These are phyloP conservation scores for Metschnikowia baotianmanensis DNA, from an alignment of 805 yeast genomes.

Conservation along the genomic window DNA sequence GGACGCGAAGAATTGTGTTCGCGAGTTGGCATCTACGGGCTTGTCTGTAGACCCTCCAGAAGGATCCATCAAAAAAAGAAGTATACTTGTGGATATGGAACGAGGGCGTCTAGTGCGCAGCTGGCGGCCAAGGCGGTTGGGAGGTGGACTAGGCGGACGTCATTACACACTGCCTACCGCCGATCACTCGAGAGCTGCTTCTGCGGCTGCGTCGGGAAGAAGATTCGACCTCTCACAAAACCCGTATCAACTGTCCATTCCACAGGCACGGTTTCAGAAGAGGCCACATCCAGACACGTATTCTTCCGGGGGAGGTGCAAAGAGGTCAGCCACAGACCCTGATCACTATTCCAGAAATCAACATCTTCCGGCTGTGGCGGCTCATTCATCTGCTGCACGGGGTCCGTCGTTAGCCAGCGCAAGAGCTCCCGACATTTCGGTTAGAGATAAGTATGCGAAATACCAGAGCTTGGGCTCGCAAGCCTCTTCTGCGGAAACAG, in stretches of 20 bases:
- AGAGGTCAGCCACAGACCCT: constrained; percentile 11
- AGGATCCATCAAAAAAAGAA: constrained; percentile 44
- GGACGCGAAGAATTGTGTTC: constrained; percentile 61
- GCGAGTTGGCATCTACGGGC: constrained; percentile 50
- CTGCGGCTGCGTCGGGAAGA: constrained; percentile 36
- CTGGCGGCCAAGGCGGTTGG: constrained; percentile 75
- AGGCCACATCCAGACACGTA: constrained; percentile 14
- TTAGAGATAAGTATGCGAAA: constrained; percentile 26
- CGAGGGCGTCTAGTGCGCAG: constrained; percentile 62
- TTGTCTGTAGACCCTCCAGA: constrained; percentile 23
- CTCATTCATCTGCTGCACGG: constrained; percentile 4
- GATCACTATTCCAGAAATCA: constrained; percentile 1
- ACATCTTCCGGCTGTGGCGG: constrained; percentile 1
- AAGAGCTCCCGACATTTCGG: constrained; percentile 16
- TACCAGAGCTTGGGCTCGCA: constrained; percentile 16
- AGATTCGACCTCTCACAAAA: constrained; percentile 16
- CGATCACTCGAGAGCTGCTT: constrained; percentile 25
- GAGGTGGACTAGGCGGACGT: constrained; percentile 93
- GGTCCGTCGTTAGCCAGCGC: constrained; percentile 4
- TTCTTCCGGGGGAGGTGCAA: constrained; percentile 7
- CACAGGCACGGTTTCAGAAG: constrained; percentile 10
- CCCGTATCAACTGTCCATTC: constrained; percentile 14
- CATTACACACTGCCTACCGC: constrained; percentile 47
- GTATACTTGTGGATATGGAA: constrained; percentile 68
- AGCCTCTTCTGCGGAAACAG: constrained; percentile 2